Base-by-base conservation (phyloP, 2,329 filamentous ascomycete species). In the Alternaria longipes region DNA sequence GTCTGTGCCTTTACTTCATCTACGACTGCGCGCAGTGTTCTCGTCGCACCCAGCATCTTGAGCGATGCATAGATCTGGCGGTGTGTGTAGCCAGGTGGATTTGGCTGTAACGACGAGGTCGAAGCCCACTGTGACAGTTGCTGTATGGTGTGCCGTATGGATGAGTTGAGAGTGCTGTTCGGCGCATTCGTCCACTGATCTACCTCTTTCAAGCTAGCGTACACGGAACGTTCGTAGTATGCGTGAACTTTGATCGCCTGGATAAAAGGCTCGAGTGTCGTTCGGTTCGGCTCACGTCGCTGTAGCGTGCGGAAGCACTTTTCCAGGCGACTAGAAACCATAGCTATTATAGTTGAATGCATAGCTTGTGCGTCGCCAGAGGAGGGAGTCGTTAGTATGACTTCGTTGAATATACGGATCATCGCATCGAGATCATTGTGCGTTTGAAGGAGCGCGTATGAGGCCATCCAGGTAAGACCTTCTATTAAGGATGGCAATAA, bases 401-500 rank as follows among this genome's bases (percentile, higher is more conserved):
- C 85, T 50, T 92, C 85, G 59, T 91, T 88, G 8, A 95, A 81
- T 24, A 94, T 88, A 65, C 89, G 88, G 61, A 94, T 84, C 18
- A 92, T 83, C 4, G 90, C 86, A 68, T 88, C 88, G 59, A 90
- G 86, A 68, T 92, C 88, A 16, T 85, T 84, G 56, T 82, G 78
- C 14, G 87, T 85, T 60, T 89, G 86, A 53, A 89, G 84, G 83
- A 89, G 90, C 4, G 93, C 86, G 67, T 91, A 88, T 56, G 89
- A 86, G 1, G 88, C 85, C 61, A 95, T 84, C 82, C 91, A 94
- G 3, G 85, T 84, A 14, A 94, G 85, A 0, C 90, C 91, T 5
- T 90, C 88, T 2, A 94, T 87, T 0, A 95, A 83, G 0, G 91
- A 91, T 0, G 92, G 92, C n/a, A 94, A 80, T 2, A 95, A 80